Base-by-base conservation (phyloP, 345 rosid species). In the Physaria fendleri region DNA sequence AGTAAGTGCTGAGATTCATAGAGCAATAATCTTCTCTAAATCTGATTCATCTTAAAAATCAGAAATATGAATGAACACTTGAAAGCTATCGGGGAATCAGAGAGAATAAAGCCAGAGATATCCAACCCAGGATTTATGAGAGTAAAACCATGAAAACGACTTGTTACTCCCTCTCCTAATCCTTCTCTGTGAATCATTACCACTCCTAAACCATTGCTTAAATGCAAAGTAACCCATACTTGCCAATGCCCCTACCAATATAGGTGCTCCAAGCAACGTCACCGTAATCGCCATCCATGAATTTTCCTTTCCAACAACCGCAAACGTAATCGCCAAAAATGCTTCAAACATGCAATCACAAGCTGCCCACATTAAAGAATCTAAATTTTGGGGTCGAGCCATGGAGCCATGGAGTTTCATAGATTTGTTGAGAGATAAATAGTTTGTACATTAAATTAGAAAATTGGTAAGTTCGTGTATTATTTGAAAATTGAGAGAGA, bases 331-430 rank as follows among this genome's bases (percentile, higher is more conserved):
- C 4, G 95, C 70, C 25, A 88, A 67, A 64, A 88, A 88, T 7
- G 98, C 91, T 4, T 89, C 99, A 5, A 95, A 86, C 4, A 97
- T 93, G 69, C 99, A 93, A 21, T 82, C 85, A 41, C 97, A 89
- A 5, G 99, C 99, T 1, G 95, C 88, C 99, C 97, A 93, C 97
- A 93, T 93, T 15, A 93, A n/a, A n/a, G n/a, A n/a, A n/a, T n/a
- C n/a, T n/a, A n/a, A n/a, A n/a, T n/a, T n/a, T n/a, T n/a, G n/a
- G n/a, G n/a, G n/a, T n/a, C n/a, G n/a, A n/a, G n/a, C n/a, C n/a
- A n/a, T n/a, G n/a, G n/a, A n/a, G n/a, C n/a, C n/a, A n/a, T n/a
- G n/a, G n/a, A n/a, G n/a, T n/a, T n/a, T n/a, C n/a, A n/a, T n/a
- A n/a, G n/a, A n/a, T n/a, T n/a, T n/a, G n/a, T n/a, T n/a, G n/a